Percentiles rank a stretch among this genome's conserved stretches.
phyloP scores from a whole-genome alignment of 2,329 filamentous ascomycete species.

The Rasamsonia emersonii region DNA sequence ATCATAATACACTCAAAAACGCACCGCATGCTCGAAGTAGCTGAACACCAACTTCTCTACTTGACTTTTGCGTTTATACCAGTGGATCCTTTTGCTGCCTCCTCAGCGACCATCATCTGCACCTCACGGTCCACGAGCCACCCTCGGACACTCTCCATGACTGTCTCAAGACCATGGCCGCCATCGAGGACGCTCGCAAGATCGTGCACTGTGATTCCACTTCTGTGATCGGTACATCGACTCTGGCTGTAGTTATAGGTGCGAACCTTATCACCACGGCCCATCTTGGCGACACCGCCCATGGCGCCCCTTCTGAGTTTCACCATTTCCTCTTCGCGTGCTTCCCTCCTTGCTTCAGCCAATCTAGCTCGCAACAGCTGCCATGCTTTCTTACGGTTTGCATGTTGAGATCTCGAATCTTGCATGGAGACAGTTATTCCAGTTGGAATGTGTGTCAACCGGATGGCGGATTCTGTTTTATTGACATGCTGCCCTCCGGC shows the following conservation, averaged over 20 bases:
- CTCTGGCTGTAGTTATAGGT: constrained; percentile 79
- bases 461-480: constrained; percentile 92
- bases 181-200: constrained; percentile 73
- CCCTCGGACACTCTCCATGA: constrained; percentile 68
- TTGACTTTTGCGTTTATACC: no score
- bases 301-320: constrained; percentile 69
- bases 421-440: constrained; percentile 85
- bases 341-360: constrained; percentile 70
- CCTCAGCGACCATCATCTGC: constrained; percentile 57
- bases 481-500: constrained; percentile 98
- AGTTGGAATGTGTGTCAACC: constrained; percentile 82
- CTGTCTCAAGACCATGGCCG: constrained; percentile 58
- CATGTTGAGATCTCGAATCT: constrained; percentile 80
- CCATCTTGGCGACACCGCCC: constrained; percentile 67
- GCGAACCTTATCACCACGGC: constrained; percentile 84
- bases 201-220: constrained; percentile 69
- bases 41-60: no score
- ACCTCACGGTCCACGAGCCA: constrained; percentile 74
- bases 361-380: constrained; percentile 70
- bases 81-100: no score
- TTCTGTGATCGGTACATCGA: constrained; percentile 81
- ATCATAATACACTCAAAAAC: no score
- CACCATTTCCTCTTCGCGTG: constrained; percentile 71
- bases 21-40: no score
- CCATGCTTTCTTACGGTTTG: constrained; percentile 86